These are phyloP conservation scores for Pulveroboletus sp. DNA, from an alignment of 768 basidiomycete species.

Conservation along the genomic window DNA sequence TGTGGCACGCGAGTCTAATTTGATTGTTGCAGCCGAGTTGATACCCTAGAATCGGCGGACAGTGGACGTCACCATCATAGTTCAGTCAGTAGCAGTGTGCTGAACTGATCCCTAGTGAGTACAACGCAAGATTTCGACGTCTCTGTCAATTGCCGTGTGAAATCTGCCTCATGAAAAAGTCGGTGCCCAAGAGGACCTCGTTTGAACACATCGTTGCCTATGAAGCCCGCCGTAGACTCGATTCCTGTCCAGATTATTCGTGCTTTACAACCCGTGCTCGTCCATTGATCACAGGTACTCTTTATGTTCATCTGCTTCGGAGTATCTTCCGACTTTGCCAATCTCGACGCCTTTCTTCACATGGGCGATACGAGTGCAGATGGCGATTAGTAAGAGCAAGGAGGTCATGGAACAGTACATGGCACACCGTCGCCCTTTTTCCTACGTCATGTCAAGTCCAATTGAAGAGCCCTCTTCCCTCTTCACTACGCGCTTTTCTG, in stretches of 20 bases:
- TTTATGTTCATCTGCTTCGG: conserved; percentile 84
- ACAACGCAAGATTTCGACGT: conserved; percentile 89
- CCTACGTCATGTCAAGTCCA: conserved; percentile 90
- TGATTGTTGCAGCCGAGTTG: conserved; percentile 97
- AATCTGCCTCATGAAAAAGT: conserved; percentile 92
- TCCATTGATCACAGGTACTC: conserved; percentile 89
- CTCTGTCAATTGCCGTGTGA: conserved; percentile 90
- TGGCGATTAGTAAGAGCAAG: conserved; percentile 77
- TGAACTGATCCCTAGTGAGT: conserved; percentile 68
- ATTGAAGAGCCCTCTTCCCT: conserved; percentile 86
- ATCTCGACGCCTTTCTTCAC: conserved; percentile 91
- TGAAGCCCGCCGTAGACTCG: conserved; percentile 96
- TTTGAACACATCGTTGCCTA: conserved; percentile 99
- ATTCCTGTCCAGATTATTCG: conserved; percentile 93
- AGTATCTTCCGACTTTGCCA: conserved; percentile 86
- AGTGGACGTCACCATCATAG: conserved; percentile 83
- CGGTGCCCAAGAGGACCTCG: conserved; percentile 84
- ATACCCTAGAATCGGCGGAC: conserved; percentile 93
- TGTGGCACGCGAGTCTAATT: conserved; percentile 74
- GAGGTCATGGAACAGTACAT: conserved; percentile 92
- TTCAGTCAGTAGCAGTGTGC: conserved; percentile 83
- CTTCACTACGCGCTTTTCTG: not conserved
- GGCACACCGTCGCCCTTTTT: conserved; percentile 95
- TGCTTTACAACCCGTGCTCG: conserved; percentile 84
- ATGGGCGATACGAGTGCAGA: conserved; percentile 72